These are phyloP conservation scores for Acrodontium crateriforme DNA, from an alignment of 2,329 filamentous ascomycete species.

Conservation along the genomic window DNA sequence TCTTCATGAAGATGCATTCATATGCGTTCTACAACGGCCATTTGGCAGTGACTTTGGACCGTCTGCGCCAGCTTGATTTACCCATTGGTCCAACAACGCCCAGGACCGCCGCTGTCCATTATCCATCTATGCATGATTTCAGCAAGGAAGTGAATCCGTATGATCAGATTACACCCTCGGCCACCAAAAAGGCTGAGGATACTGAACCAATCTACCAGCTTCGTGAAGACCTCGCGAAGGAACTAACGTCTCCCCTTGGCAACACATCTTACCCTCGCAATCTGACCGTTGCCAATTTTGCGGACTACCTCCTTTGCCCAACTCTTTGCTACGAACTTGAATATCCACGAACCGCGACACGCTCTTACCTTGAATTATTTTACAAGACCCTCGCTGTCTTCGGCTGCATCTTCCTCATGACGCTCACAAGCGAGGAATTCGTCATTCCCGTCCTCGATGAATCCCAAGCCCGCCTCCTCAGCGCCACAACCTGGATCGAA, in stretches of 20 bases:
- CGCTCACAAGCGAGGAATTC: slow-evolving; percentile 83
- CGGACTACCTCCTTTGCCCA: slow-evolving; percentile 80
- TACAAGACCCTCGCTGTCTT: slow-evolving; percentile 83
- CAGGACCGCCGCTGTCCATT: slow-evolving; percentile 50
- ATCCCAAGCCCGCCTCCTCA: slow-evolving; percentile 43
- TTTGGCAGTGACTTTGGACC: slow-evolving; percentile 71
- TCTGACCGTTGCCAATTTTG: slow-evolving; percentile 66
- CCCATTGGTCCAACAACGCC: slow-evolving; percentile 37
- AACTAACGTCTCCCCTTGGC: slow-evolving; percentile 82
- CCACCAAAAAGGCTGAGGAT: too few relatives aligned
- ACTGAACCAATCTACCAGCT: slow-evolving; percentile 47
- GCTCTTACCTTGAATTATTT: slow-evolving; percentile 67
- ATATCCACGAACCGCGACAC: slow-evolving; percentile 66
- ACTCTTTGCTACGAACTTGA: slow-evolving; percentile 97
- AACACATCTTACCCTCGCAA: slow-evolving; percentile 83
- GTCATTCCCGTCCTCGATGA: slow-evolving; percentile 80
- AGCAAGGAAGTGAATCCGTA: too few relatives aligned
- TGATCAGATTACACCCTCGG: too few relatives aligned
- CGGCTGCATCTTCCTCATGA: slow-evolving; percentile 90
- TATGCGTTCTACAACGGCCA: slow-evolving; percentile 98
- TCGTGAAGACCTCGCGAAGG: slow-evolving; percentile 74
- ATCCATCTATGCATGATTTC: slow-evolving; percentile 37
- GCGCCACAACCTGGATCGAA: slow-evolving; percentile 42
- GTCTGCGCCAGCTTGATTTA: slow-evolving; percentile 64
- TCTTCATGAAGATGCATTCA: slow-evolving; percentile 99